A percentile compares a stretch with the other conserved stretches of the same genome.
These are phyloP conservation scores for Ceratobasidium sp. DNA, from an alignment of 1,284 basidiomycete species.

Conservation along the genomic window DNA sequence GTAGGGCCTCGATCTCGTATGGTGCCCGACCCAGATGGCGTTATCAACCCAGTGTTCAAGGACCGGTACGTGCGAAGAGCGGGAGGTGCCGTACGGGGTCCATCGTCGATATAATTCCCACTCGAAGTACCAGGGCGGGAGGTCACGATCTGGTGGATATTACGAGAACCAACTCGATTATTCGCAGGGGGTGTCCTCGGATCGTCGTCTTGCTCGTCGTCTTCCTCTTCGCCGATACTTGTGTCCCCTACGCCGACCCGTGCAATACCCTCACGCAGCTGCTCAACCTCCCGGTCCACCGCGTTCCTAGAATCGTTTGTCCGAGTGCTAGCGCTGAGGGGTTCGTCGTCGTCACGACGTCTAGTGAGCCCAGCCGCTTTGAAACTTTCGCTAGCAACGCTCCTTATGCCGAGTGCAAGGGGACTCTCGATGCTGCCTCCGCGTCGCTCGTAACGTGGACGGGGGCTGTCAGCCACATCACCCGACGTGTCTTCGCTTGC, in stretches of 20 bases:
- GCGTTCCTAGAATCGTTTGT: constrained; percentile 46
- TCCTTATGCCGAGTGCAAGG: constrained; percentile 61
- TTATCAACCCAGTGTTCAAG: constrained; percentile 23
- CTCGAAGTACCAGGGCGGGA: constrained; percentile 29
- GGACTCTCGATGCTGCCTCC: constrained; percentile 74
- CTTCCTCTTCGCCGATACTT: constrained; percentile 52
- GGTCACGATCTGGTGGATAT: constrained; percentile 27
- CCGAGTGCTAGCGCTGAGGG: constrained; percentile 16
- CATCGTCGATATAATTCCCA: constrained; percentile 34
- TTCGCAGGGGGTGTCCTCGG: constrained; percentile 19
- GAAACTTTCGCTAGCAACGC: constrained; percentile 73
- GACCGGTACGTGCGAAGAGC: constrained; percentile 56
- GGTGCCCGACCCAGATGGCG: constrained; percentile 49
- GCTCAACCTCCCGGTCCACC: constrained; percentile 51
- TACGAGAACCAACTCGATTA: constrained; percentile 23
- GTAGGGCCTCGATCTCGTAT: constrained; percentile 50
- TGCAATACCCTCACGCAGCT: constrained; percentile 48
- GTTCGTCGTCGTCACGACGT: constrained; percentile 52
- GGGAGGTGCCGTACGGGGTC: constrained; percentile 56
- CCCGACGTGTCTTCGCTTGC: constrained; percentile 41
- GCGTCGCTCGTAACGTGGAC: constrained; percentile 61
- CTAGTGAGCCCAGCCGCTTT: constrained; percentile 73
- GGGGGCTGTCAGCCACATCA: constrained; percentile 15
- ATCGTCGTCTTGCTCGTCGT: constrained; percentile 54
- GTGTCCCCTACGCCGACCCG: constrained; percentile 47